Evolutionary conservation across 768 basidiomycete species (phyloP), one percentile per base, ranked within the genome.

Genomic region (Asterophora parasitica): DNA sequence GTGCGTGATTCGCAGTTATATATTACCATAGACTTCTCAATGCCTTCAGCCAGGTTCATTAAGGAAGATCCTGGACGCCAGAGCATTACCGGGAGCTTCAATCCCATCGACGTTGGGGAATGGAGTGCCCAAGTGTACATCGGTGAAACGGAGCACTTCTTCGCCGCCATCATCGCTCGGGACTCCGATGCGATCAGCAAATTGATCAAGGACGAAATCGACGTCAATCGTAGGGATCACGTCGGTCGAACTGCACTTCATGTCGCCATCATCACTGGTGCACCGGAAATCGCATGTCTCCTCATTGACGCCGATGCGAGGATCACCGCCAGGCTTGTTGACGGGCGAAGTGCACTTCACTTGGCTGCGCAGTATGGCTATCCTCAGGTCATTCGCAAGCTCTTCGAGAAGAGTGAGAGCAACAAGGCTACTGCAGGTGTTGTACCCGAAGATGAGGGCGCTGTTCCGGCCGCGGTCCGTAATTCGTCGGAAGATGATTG

Each of bases 51-150:
- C 48, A 81, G 79, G 31, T 83, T 82, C 59, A 76, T 82, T 15
- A 61, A 77, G 53, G 77, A 81, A 44, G 73, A 83, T 51, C 81
- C 80, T 2, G 79, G 80, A 0, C 77, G 80, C 8, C 81, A 83
- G 58, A 75, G 64, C 32, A 74, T 83, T 33, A 75, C 80, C 0
- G 82, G 82, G 1, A 78, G 77, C 56, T 83, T 83, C 68, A 77
- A 80, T 44, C 81, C 81, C 0, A 82, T 83, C 57, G 81, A 85
- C 51, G 77, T 74, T 10, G 80, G 79, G 9, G 80, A 82, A 68
- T 85, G 82, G 82, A 73, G 73, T 48, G 78, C 70, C 28, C 76
- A 80, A 51, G 80, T 77, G 7, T 85, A 83, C 59, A 70, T 82
- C 51, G 77, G 75, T 9, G 70, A 69, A 11, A 70, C 72, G 0